Base-by-base conservation (phyloP, 2,329 filamentous ascomycete genomes). In the Venturiaceae sp. region DNA sequence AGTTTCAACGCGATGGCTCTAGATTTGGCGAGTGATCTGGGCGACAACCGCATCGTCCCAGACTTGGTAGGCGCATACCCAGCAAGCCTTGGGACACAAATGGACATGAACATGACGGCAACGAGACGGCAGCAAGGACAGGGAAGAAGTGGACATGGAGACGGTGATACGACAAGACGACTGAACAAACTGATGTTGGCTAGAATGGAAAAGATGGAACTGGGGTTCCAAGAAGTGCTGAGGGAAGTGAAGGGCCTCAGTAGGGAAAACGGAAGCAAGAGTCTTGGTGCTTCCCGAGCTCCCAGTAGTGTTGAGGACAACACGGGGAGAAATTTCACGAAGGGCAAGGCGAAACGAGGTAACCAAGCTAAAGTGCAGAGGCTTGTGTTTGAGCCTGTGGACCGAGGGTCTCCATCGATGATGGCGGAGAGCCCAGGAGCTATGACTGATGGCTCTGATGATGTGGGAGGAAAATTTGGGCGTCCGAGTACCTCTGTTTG, bases 171-270 rank as follows among this genome's bases (percentile, higher is more conserved):
- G 13, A 86, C 89, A 66, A 82, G 88, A 41, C 87, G 92, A 81
- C 85, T 87, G 67, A 82, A 86, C 64, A 83, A 90, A 58, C 80
- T 96, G 50, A 87, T 96, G 72, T 77, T 96, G 50, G 90, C 90
- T 8, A 80, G 90, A 34, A 96, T 96, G 90, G 94, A 94, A 70
- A 92, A 87, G 7, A 79, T 97, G 2, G 92, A 97, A 69, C 90
- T 95, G 72, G 87, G 91, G 14, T 92, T 97, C 70, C 82, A 87
- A 2, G 90, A 96, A 60, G 86, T 95, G n/a, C 82, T 91, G 59
- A 84, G 83, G 62, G 90, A 94, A 70, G 86, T 95, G 3, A 59
- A 56, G 34, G 53, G 32, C 21, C 36, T 58, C 5, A 44, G 32
- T 53, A 32, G 46, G 13, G 33, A 28, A 19, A 47, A 33, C 21